phyloP scores from a whole-genome alignment of 192 early-diverging fungal species.

The Chytriomyces sp. region DNA sequence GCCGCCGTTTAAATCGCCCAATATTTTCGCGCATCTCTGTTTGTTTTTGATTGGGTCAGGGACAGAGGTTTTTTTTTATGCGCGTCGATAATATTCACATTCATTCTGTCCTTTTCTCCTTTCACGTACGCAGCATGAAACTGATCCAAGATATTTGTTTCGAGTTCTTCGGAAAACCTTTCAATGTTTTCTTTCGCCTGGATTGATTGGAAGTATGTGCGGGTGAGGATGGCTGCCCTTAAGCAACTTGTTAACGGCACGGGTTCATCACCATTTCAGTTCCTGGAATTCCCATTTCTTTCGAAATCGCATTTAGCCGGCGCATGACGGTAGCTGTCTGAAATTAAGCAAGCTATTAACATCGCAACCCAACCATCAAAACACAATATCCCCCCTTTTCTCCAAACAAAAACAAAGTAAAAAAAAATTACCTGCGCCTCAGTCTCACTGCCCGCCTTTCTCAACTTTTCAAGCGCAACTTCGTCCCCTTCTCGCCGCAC shows the following conservation, averaged over 20 bases:
- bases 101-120: constrained; percentile 75
- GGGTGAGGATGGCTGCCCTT: too few relatives aligned
- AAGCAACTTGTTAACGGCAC: background rate
- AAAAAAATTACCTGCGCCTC: constrained; percentile 70
- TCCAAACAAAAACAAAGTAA: background rate
- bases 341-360: background rate
- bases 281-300: constrained; percentile 76
- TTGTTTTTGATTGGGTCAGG: background rate
- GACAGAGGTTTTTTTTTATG: too few relatives aligned
- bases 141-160: constrained; percentile 82
- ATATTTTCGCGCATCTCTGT: constrained; percentile 83
- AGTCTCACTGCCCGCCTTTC: constrained; percentile 77
- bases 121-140: constrained; percentile 88
- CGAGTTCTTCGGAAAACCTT: constrained; percentile 89
- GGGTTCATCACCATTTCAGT: constrained; percentile 52
- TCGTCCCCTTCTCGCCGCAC: constrained; percentile 58
- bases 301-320: constrained; percentile 81
- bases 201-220: background rate
- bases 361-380: background rate
- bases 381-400: background rate
- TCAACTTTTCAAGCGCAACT: constrained; percentile 74
- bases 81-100: constrained; percentile 50
- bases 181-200: constrained; percentile 86
- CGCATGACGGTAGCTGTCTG: constrained; percentile 85
- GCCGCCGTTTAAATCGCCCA: constrained; percentile 96